A percentile compares a stretch with the other conserved stretches of the same genome.
These are phyloP conservation scores for Cajanus cajan DNA, from an alignment of 306 rosid genomes.

Conservation along the genomic window DNA sequence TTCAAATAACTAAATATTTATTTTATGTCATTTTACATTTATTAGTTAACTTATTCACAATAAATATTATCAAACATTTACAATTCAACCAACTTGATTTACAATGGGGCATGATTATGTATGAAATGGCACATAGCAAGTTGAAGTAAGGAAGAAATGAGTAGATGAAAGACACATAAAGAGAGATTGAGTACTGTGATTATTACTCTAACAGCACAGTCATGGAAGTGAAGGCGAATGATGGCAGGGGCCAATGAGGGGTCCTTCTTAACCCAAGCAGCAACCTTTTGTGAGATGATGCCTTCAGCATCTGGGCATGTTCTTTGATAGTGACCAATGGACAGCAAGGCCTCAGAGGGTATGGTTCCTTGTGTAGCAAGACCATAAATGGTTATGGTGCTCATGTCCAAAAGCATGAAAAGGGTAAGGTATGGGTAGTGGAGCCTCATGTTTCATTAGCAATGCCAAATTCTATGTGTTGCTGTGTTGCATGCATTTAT, in stretches of 20 bases:
- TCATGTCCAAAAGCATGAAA: constrained; percentile 36
- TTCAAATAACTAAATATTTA: no score
- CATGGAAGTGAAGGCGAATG: constrained; percentile 84
- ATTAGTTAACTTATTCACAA: no score
- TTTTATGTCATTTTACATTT: no score
- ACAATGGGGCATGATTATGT: no score
- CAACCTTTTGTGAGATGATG: constrained; percentile 57
- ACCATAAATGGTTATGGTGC: constrained; percentile 17
- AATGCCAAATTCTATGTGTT: constrained; percentile 8
- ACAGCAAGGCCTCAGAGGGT: constrained; percentile 46
- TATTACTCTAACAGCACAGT: constrained; percentile 74
- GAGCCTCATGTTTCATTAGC: constrained; percentile 45
- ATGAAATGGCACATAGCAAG: neutral
- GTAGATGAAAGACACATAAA: neutral
- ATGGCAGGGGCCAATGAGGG: constrained; percentile 68
- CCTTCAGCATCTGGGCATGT: constrained; percentile 73
- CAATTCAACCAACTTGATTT: no score
- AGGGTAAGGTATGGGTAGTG: constrained; percentile 17
- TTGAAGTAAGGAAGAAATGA: neutral
- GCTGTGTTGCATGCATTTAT: constrained; percentile 11
- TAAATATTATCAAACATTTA: no score
- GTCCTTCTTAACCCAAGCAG: constrained; percentile 66
- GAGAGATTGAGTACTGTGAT: constrained; percentile 21
- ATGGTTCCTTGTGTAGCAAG: constrained; percentile 16
- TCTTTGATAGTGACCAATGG: constrained; percentile 42